Evolutionary conservation across 805 yeast genomes (phyloP).

Genomic region (Metschnikowia gelsemii): DNA sequence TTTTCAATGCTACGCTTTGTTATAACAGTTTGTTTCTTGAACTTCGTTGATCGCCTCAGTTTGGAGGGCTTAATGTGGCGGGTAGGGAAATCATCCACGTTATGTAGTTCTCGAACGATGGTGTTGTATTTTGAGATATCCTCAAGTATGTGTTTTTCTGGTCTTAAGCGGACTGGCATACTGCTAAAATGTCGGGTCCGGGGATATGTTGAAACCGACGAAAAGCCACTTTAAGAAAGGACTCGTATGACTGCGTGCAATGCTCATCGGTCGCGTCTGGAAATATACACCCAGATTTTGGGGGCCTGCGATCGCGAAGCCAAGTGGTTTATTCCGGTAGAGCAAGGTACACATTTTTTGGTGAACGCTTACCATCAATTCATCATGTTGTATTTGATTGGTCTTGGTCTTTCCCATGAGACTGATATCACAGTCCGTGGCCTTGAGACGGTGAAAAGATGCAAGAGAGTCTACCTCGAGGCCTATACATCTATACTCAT

Average conservation of each 20-base stretch:
- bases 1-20: neutral
- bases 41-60: neutral
- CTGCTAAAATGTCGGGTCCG: neutral
- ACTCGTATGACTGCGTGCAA: constrained; percentile 5
- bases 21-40: neutral
- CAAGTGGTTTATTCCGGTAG: neutral
- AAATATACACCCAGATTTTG: neutral
- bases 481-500: constrained; percentile 93
- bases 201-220: neutral
- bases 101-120: neutral
- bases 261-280: constrained; percentile 9
- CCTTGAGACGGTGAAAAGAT: constrained; percentile 73
- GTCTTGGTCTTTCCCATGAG: constrained; percentile 86
- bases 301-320: too few species aligned
- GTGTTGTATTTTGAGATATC: constrained; percentile 5
- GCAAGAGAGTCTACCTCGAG: constrained; percentile 90
- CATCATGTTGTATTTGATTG: constrained; percentile 82
- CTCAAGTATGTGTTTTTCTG: constrained; percentile 8
- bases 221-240: neutral
- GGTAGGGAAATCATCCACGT: constrained; percentile 7
- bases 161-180: constrained; percentile 10
- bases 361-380: neutral
- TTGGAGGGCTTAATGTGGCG: constrained; percentile 3
- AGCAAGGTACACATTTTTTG: neutral
- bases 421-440: constrained; percentile 95